Evolutionary conservation across 371 early-diverging fungal genomes (phyloP), one percentile per base, ranked within the genome.

Genomic region (Globomyces sp.): DNA sequence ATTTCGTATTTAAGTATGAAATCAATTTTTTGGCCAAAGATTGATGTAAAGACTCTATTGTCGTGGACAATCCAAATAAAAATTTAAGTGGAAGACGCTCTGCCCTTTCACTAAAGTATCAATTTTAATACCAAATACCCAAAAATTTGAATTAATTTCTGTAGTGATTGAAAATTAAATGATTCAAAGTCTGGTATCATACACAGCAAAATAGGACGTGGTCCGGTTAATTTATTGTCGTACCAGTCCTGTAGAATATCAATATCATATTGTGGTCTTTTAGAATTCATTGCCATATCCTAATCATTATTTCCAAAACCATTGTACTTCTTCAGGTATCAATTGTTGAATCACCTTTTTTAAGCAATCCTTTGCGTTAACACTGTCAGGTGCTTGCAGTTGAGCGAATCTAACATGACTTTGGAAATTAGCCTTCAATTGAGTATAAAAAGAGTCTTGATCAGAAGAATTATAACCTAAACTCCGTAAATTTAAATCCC

Each of bases 381-480:
- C 13, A 4, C 36, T 6, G n/a, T 55, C 40, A 55, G 55, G 2
- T 6, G 40, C 6, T 55, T 55, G 36, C 4, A 40, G 24, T 24
- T 24, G 24, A 24, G 24, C 24, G 24, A 24, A 24, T 24, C 55
- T 39, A 55, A 55, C 55, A 55, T 6, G 40, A 55, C 36, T 39
- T 55, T 40, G 9, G 34, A 24, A 40, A 55, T 55, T 55, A 39
- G 36, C 39, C 55, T 39, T 55, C 39, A 55, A 55, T 4, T 55
- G 24, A 39, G 55, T 39, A 55, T 55, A 55, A n/a, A 55, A 55
- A 39, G 55, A 39, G n/a, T 55, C 55, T 39, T 55, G 55, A 39
- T 55, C 55, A 55, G 55, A 55, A 39, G 40, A 39, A 55, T 55
- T 55, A 13, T 55, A 55, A 39, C 55, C 55, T 24, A 24, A 24